Percentiles rank a stretch among this genome's conserved stretches.
These are phyloP conservation scores for Penicillium sp. DNA, from an alignment of 2,329 filamentous ascomycete species.

Conservation along the genomic window DNA sequence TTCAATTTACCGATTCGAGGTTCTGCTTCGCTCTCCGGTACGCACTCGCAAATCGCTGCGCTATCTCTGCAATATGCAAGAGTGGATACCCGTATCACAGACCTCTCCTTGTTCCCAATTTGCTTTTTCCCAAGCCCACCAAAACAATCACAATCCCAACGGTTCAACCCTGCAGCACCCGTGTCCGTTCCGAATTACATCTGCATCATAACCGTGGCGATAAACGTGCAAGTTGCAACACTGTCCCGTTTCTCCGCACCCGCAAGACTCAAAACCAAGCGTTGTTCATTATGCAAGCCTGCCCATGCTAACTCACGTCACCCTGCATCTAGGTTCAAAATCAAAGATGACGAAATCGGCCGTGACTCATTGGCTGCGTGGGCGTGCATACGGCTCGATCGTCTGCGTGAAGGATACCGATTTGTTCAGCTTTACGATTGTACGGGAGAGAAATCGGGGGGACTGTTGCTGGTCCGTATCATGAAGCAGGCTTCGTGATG, in stretches of 20 bases:
- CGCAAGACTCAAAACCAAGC: not conserved
- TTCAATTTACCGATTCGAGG: not conserved
- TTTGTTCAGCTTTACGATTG: constrained; percentile 75
- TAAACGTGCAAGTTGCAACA: constrained; percentile 5
- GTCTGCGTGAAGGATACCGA: constrained; percentile 72
- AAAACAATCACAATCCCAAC: not conserved
- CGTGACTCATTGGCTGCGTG: constrained; percentile 80
- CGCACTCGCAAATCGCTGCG: not conserved
- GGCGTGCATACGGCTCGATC: constrained; percentile 84
- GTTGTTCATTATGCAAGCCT: not conserved
- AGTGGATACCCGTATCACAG: not conserved
- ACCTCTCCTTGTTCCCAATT: not conserved
- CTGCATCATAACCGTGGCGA: constrained; percentile 1
- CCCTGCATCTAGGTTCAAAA: constrained; percentile 63
- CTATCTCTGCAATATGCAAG: not conserved
- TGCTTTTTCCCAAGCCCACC: not conserved
- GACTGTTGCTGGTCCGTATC: constrained; percentile 73
- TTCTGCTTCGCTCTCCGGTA: not conserved
- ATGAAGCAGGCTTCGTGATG: constrained; percentile 53
- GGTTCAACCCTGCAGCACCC: not conserved
- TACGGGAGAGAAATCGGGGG: constrained; percentile 65
- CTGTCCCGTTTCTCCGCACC: constrained; percentile 6
- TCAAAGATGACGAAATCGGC: constrained; percentile 82
- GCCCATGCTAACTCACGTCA: constrained; percentile 7
- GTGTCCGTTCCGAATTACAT: not conserved